phyloP scores from a whole-genome alignment of 352 stramenopile genomes.

The Globisporangium carolinianum region DNA sequence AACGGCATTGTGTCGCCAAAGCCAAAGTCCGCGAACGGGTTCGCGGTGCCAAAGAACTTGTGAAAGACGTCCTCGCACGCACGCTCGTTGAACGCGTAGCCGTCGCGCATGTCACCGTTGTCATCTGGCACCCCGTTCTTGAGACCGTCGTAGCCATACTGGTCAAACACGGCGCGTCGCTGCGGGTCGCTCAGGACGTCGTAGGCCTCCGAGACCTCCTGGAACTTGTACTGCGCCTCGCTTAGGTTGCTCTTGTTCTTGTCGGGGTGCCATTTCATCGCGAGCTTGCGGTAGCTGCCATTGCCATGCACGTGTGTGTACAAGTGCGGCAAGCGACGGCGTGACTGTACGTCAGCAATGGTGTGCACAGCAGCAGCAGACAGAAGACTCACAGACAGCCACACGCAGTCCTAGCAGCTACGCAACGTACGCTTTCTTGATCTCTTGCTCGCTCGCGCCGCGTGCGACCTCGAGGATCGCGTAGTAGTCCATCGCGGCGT shows the following conservation, averaged over 20 bases:
- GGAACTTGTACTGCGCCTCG: constrained; percentile 90
- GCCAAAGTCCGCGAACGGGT: constrained; percentile 89
- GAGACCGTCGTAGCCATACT: constrained; percentile 92
- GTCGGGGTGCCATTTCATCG: constrained; percentile 93
- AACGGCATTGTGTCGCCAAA: constrained; percentile 86
- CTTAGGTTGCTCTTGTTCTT: constrained; percentile 89
- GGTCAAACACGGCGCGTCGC: constrained; percentile 91
- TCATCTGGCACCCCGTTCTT: constrained; percentile 84
- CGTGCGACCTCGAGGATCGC: constrained; percentile 84
- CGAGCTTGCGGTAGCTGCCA: constrained; percentile 87
- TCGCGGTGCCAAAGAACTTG: constrained; percentile 90
- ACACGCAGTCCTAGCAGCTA: neutral
- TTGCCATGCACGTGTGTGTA: neutral
- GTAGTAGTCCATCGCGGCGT: constrained; percentile 83
- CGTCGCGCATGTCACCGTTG: constrained; percentile 64
- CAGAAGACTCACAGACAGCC: neutral
- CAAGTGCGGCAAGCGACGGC: too few relatives aligned
- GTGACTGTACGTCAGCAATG: too few relatives aligned
- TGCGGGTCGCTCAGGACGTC: constrained; percentile 90
- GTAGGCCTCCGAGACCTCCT: constrained; percentile 93
- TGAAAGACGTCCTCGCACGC: constrained; percentile 89
- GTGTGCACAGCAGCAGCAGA: neutral
- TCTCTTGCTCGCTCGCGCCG: constrained; percentile 75
- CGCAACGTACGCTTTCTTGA: constrained; percentile 86
- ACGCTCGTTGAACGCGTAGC: constrained; percentile 87